Conservation (phyloP, 345 rosid species). For the Corymbia maculata region DNA sequence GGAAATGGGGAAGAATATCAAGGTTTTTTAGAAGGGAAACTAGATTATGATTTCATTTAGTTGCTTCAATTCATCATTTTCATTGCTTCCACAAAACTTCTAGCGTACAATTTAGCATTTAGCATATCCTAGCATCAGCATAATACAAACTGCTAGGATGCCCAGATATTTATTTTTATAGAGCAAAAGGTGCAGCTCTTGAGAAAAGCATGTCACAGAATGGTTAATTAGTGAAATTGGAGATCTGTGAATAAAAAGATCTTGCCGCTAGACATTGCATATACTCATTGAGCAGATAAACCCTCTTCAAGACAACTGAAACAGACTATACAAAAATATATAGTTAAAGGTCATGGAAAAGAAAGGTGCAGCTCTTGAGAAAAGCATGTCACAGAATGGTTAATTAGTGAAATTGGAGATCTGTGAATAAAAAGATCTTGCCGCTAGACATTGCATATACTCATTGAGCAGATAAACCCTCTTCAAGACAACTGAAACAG, state of each 20-base stretch:
- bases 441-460: neutral
- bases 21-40: neutral
- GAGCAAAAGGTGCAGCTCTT: neutral
- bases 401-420: neutral
- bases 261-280: neutral
- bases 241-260: neutral
- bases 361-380: neutral
- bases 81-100: neutral
- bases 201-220: neutral
- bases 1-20: neutral
- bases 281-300: neutral
- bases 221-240: neutral
- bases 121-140: neutral
- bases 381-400: neutral
- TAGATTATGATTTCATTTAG: neutral
- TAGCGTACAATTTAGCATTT: neutral
- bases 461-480: neutral
- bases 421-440: neutral
- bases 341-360: neutral
- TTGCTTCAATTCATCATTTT: neutral
- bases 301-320: neutral
- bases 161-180: neutral
- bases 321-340: neutral
- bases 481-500: neutral
- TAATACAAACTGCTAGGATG: neutral